Conservation (phyloP, 208 protist species). For the Wallacemonas rigidus region DNA sequence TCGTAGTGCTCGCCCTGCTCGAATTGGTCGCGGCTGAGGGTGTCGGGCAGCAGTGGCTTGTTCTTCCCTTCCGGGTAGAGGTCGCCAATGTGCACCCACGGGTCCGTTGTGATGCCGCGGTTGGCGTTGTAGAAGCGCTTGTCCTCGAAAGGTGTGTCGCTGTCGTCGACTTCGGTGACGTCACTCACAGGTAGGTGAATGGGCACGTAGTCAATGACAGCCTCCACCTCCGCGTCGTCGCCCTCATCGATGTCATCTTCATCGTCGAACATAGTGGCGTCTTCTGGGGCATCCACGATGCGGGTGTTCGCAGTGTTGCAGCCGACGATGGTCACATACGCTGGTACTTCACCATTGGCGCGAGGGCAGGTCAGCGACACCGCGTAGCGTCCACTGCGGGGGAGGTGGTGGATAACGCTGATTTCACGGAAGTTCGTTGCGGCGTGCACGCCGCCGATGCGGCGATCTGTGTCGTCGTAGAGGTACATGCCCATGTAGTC, state of each 20-base stretch:
- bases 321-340: constrained; percentile 39
- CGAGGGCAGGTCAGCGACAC: constrained; percentile 56
- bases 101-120: constrained; percentile 23
- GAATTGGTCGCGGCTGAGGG: constrained; percentile 61
- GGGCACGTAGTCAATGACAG: constrained; percentile 55
- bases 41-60: constrained; percentile 49
- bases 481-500: constrained; percentile 65
- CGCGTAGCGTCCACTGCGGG: constrained; percentile 45
- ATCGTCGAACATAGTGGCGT: constrained; percentile 40
- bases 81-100: constrained; percentile 53
- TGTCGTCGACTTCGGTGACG: constrained; percentile 30
- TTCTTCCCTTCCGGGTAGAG: constrained; percentile 69
- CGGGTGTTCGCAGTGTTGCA: constrained; percentile 19
- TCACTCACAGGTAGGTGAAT: constrained; percentile 22
- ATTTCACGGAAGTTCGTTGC: constrained; percentile 69
- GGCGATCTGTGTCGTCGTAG: constrained; percentile 49
- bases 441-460: constrained; percentile 40
- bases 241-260: constrained; percentile 54
- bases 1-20: constrained; percentile 50
- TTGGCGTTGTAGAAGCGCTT: constrained; percentile 34
- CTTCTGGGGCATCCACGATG: constrained; percentile 45
- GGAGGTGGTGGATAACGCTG: constrained; percentile 47
- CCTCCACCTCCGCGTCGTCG: constrained; percentile 27
- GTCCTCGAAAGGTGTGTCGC: constrained; percentile 40
- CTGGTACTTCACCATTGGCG: constrained; percentile 41